Conservation (phyloP, 208 protist genomes). For the Balamuthia mandrillaris region DNA sequence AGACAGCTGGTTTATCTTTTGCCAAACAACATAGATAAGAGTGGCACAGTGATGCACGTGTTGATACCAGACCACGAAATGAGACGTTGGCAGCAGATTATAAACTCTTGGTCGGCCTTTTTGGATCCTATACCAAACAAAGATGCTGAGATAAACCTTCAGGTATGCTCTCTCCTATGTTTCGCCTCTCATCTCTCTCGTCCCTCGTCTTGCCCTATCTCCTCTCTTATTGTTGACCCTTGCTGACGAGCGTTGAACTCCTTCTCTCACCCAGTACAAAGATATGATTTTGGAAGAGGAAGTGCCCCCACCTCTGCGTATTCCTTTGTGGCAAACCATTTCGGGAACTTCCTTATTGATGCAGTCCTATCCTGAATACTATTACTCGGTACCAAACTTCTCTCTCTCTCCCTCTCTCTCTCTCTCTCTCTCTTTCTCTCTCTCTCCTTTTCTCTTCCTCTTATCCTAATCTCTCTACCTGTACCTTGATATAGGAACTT, state of each 20-base stretch:
- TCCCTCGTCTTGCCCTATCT: neutral
- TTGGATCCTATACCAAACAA: neutral
- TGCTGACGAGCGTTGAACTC: neutral
- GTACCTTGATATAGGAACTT: no score
- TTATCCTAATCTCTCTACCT: neutral
- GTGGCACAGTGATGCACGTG: neutral
- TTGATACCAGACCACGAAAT: conserved; percentile 18
- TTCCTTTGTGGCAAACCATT: neutral
- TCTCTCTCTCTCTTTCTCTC: neutral
- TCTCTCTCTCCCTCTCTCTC: neutral
- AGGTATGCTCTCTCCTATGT: neutral
- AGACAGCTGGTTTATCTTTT: neutral
- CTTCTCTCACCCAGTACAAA: neutral
- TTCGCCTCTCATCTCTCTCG: neutral
- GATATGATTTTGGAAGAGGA: conserved; percentile 8
- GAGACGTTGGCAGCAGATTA: conserved; percentile 12
- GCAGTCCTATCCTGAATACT: neutral
- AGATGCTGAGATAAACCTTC: neutral
- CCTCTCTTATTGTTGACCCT: neutral
- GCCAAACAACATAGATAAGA: neutral
- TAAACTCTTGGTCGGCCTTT: neutral
- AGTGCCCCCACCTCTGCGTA: neutral
- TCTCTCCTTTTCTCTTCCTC: neutral
- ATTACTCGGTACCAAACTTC: neutral
- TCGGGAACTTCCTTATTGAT: neutral